Conservation (phyloP, 2,329 filamentous ascomycete genomes). For the Fusarium marasasianum region DNA sequence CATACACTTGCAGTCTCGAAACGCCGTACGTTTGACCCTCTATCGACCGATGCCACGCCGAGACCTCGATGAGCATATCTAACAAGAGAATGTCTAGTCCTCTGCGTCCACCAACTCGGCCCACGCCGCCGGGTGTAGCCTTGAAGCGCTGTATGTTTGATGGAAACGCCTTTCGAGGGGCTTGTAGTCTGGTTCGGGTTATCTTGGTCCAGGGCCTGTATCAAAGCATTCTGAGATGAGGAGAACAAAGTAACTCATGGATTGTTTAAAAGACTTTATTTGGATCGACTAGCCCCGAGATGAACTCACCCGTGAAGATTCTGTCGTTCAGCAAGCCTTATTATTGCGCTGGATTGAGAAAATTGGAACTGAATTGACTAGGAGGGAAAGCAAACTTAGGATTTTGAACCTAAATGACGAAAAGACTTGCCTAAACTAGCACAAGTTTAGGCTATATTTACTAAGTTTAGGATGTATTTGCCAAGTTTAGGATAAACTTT, state of each 20-base stretch:
- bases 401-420: not conserved
- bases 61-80: too few relatives aligned
- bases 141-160: too few relatives aligned
- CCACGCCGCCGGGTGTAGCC: too few relatives aligned
- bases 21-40: too few relatives aligned
- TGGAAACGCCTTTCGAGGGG: not conserved
- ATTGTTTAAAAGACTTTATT: not conserved
- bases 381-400: not conserved
- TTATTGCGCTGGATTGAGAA: not conserved
- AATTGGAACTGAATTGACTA: not conserved
- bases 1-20: too few relatives aligned
- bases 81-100: too few relatives aligned
- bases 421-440: not conserved
- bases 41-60: too few relatives aligned
- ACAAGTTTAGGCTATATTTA: not conserved
- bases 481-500: not conserved
- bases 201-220: not conserved
- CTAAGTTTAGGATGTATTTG: not conserved
- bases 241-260: not conserved
- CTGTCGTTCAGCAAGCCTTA: not conserved
- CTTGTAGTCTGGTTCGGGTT: not conserved
- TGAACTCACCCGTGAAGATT: fast-evolving
- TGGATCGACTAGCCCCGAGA: not conserved
- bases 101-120: too few relatives aligned
- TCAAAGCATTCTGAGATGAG: not conserved